These are phyloP conservation scores for Takakia lepidozioides DNA, from an alignment of 225 moss, liverwort and hornwort genomes.

Conservation along the genomic window DNA sequence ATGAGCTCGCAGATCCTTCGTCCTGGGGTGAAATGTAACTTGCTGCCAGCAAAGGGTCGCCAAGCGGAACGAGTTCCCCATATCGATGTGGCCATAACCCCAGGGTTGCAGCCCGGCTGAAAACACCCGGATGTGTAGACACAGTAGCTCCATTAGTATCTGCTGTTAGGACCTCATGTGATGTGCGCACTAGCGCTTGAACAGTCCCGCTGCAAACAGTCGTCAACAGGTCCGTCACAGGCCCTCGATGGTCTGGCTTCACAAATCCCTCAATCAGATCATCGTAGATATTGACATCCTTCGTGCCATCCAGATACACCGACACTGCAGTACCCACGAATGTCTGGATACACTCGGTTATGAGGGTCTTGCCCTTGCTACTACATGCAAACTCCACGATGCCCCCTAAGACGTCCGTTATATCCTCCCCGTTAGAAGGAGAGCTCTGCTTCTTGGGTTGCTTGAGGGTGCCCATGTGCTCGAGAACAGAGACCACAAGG, in stretches of 20 bases:
- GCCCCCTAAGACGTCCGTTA: too few relatives aligned
- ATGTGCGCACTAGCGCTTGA: conserved; percentile 64
- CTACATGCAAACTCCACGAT: conserved; percentile 48
- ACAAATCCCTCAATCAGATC: conserved; percentile 59
- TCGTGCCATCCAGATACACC: conserved; percentile 84
- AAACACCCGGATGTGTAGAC: too few relatives aligned
- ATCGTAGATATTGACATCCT: conserved; percentile 79
- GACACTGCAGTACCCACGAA: conserved; percentile 87
- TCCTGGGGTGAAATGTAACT: not conserved
- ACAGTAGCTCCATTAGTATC: too few relatives aligned
- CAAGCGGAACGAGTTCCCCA: too few relatives aligned
- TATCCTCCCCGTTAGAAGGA: too few relatives aligned
- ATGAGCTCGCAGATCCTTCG: not conserved
- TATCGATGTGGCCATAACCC: too few relatives aligned
- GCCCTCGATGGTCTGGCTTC: conserved; percentile 48
- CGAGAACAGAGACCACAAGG: conserved; percentile 63
- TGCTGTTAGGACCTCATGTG: conserved; percentile 58
- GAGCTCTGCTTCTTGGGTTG: too few relatives aligned
- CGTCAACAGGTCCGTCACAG: conserved; percentile 78
- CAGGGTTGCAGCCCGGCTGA: too few relatives aligned
- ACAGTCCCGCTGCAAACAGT: conserved; percentile 72
- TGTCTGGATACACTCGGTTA: conserved; percentile 71
- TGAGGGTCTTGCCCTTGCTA: conserved; percentile 48
- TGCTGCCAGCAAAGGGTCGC: too few relatives aligned
- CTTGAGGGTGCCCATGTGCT: too few relatives aligned